Conservation (phyloP, 2,329 filamentous ascomycete species). For the Zymoseptoria crescenta region DNA sequence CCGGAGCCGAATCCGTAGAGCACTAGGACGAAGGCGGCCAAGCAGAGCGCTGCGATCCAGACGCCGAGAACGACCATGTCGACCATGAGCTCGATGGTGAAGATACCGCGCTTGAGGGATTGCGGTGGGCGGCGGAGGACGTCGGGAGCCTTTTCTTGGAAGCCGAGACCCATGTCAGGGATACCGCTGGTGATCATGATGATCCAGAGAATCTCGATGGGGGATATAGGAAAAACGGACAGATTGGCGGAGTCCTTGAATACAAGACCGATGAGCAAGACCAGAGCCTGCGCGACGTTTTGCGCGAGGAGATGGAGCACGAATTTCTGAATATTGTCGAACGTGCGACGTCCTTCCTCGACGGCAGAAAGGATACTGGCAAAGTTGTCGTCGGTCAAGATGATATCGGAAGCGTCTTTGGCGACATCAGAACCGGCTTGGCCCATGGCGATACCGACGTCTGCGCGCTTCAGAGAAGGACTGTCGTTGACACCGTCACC, state of each 20-base stretch:
- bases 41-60: slow-evolving; percentile 62
- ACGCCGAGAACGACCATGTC: slow-evolving; percentile 75
- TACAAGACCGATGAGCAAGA: slow-evolving; percentile 71
- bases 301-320: slow-evolving; percentile 86
- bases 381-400: slow-evolving; percentile 82
- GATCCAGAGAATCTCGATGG: slow-evolving; percentile 80
- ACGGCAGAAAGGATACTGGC: slow-evolving; percentile 76
- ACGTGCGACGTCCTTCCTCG: slow-evolving; percentile 75
- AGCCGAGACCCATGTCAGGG: slow-evolving; percentile 80
- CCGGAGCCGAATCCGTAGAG: slow-evolving; percentile 52
- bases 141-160: slow-evolving; percentile 65
- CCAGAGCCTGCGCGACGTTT: slow-evolving; percentile 83
- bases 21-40: slow-evolving; percentile 56
- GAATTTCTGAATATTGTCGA: slow-evolving; percentile 85
- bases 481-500: slow-evolving; percentile 85
- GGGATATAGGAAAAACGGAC: slow-evolving; percentile 78
- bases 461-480: slow-evolving; percentile 69
- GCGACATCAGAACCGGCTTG: slow-evolving; percentile 74
- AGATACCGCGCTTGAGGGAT: slow-evolving; percentile 58
- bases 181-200: slow-evolving; percentile 87
- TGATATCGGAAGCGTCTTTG: slow-evolving; percentile 75
- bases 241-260: slow-evolving; percentile 65
- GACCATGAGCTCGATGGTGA: slow-evolving; percentile 67
- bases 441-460: slow-evolving; percentile 89
- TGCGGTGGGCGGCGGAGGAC: slow-evolving; percentile 77